phyloP scores from a whole-genome alignment of 257 asterid species.

The Nicotiana otophora region DNA sequence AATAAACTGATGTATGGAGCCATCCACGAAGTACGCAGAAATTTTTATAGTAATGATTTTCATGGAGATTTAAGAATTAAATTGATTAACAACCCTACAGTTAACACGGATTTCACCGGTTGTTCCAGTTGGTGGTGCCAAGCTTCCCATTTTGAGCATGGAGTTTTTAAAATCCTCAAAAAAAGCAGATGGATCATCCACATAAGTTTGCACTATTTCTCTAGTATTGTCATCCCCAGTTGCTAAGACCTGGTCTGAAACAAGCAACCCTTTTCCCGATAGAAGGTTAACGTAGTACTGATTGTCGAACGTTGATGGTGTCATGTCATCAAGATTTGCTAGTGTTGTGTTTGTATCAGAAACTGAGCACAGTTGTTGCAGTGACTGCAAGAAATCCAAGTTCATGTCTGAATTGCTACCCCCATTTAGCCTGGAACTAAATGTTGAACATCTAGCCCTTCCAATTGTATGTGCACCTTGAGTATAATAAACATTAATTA shows the following conservation, averaged over 20 bases:
- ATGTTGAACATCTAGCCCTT: slow-evolving; percentile 73
- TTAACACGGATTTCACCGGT: slow-evolving; percentile 54
- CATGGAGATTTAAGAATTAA: background rate
- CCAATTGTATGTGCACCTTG: slow-evolving; percentile 89
- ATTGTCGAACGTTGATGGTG: slow-evolving; percentile 62
- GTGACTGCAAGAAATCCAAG: slow-evolving; percentile 47
- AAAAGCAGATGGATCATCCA: slow-evolving; percentile 26
- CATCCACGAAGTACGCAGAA: no score
- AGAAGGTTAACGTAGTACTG: slow-evolving; percentile 65
- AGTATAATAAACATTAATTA: no score
- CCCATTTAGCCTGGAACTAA: slow-evolving; percentile 39
- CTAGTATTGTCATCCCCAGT: slow-evolving; percentile 31
- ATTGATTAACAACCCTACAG: slow-evolving; percentile 49
- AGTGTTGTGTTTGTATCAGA: slow-evolving; percentile 28
- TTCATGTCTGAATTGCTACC: slow-evolving; percentile 24
- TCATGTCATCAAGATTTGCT: slow-evolving; percentile 57
- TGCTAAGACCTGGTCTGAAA: slow-evolving; percentile 58
- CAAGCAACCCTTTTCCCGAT: slow-evolving; percentile 65
- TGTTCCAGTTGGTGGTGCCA: slow-evolving; percentile 24
- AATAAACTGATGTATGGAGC: no score
- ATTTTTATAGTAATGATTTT: no score
- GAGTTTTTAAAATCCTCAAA: slow-evolving; percentile 51
- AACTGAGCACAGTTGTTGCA: slow-evolving; percentile 54
- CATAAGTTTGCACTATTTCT: slow-evolving; percentile 35
- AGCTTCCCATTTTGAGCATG: slow-evolving; percentile 70